Base-by-base conservation (phyloP, 179 eudicot genomes). In the Pouteria campechiana region DNA sequence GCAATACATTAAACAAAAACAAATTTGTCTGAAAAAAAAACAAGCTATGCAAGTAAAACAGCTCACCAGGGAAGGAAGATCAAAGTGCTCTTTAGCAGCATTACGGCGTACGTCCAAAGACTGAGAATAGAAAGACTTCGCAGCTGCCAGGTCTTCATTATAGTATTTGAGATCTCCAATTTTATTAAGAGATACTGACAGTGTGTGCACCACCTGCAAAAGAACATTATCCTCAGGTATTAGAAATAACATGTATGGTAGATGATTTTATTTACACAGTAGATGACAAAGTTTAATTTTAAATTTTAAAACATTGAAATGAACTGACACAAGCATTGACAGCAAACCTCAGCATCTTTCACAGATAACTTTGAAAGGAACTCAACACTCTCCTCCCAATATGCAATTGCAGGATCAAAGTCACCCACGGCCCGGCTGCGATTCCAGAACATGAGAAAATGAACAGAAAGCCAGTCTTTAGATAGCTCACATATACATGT, bases 91-190 rank as follows among this genome's bases (percentile, higher is more conserved):
- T 55, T 71, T 78, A 68, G 76, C 59, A 15, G 94, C 73, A 54
- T 52, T 54, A 6, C 75, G 81, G 20, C 86, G 86, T 35, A 78
- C 73, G 54, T 75, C 76, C 59, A 82, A 48, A 51, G 94, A 82
- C 48, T 65, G 77, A 47, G 46, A 52, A 70, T 87, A 87, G 58
- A 73, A 70, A 19, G 73, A 62, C 64, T 80, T 73, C 25, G 95
- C 70, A 54, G 82, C 84, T 73, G 75, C 60, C 49, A 88, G 64
- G 61, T 88, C 83, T 37, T 78, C 95, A 31, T 57, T 95, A 55
- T 88, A 88, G 54, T 84, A 88, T 63, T 81, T 84, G 15, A 88
- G 68, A 52, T 88, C 97, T 67, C 97, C 97, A 41, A 88, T 76
- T 69, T 88, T 88, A 64, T 84, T 88, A 18, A 84, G 75, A 28